Evolutionary conservation across 2,329 filamentous ascomycete species (phyloP).

Genomic region (Colletotrichum siamense): DNA sequence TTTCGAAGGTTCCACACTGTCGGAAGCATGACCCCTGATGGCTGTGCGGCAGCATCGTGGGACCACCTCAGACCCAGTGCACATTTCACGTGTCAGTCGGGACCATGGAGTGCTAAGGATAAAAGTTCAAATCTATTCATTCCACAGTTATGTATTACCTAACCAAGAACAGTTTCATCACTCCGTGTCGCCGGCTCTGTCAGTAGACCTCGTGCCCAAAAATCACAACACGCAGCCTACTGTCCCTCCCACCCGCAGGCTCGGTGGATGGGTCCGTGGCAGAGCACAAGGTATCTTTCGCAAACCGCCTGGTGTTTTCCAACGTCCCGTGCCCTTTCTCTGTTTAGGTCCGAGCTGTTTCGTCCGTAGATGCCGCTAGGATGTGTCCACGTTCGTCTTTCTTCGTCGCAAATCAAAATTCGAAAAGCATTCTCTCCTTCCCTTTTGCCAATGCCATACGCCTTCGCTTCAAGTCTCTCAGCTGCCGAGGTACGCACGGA

Average conservation of each 20-base stretch:
- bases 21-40: neutral
- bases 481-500: slow-evolving; percentile 68
- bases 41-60: neutral
- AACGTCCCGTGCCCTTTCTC: neutral
- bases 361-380: neutral
- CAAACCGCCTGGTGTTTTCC: neutral
- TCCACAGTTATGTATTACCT: slow-evolving; percentile 15
- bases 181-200: slow-evolving; percentile 11
- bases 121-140: slow-evolving; percentile 16
- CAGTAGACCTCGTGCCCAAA: neutral
- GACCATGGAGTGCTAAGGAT: neutral
- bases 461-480: slow-evolving; percentile 35
- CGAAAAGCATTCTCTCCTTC: neutral
- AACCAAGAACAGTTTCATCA: slow-evolving; percentile 13
- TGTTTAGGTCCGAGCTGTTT: neutral
- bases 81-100: neutral
- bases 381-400: neutral
- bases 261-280: neutral
- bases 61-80: neutral
- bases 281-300: slow-evolving; percentile 6
- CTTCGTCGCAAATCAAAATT: neutral
- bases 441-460: neutral
- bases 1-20: neutral
- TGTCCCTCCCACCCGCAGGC: neutral
- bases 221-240: neutral